Conservation (phyloP, 2,329 filamentous ascomycete genomes). For the Tolypocladium sp. region DNA sequence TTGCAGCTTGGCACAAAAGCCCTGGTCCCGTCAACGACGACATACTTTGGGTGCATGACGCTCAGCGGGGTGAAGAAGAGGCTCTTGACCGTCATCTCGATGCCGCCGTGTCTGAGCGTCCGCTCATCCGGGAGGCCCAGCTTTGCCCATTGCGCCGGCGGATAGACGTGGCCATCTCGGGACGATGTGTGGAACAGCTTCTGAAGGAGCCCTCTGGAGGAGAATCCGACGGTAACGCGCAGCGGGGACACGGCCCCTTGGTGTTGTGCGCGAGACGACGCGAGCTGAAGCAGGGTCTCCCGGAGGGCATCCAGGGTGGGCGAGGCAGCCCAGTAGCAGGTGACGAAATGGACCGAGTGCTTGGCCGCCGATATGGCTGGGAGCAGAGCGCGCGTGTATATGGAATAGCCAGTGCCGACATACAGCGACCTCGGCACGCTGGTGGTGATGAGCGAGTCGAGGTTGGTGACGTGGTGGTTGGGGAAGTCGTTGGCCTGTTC, state of each 20-base stretch:
- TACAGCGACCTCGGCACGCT: constrained; percentile 38
- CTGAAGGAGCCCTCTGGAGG: constrained; percentile 61
- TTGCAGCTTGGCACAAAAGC: constrained; percentile 74
- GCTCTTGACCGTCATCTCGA: constrained; percentile 65
- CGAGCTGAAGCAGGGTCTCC: constrained; percentile 50
- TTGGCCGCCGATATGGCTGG: constrained; percentile 52
- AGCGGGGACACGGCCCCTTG: constrained; percentile 26
- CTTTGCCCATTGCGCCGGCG: constrained; percentile 47
- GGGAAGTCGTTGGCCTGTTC: constrained; percentile 35
- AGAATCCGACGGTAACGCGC: constrained; percentile 66
- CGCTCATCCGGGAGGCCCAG: constrained; percentile 54
- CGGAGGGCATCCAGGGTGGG: constrained; percentile 48
- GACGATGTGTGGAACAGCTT: constrained; percentile 67
- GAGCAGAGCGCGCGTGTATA: constrained; percentile 46
- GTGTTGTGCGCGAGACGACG: constrained; percentile 25
- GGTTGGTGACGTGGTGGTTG: constrained; percentile 33
- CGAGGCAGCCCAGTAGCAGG: constrained; percentile 73
- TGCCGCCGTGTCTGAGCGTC: constrained; percentile 41
- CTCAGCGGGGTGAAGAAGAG: constrained; percentile 73
- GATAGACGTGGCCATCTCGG: constrained; percentile 51
- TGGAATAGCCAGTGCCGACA: constrained; percentile 48
- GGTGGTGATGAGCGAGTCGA: constrained; percentile 36
- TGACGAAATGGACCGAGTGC: constrained; percentile 64
- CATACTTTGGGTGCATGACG: constrained; percentile 82
- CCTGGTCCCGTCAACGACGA: constrained; percentile 58